Conservation (phyloP, 345 rosid genomes). For the Populus euphratica region DNA sequence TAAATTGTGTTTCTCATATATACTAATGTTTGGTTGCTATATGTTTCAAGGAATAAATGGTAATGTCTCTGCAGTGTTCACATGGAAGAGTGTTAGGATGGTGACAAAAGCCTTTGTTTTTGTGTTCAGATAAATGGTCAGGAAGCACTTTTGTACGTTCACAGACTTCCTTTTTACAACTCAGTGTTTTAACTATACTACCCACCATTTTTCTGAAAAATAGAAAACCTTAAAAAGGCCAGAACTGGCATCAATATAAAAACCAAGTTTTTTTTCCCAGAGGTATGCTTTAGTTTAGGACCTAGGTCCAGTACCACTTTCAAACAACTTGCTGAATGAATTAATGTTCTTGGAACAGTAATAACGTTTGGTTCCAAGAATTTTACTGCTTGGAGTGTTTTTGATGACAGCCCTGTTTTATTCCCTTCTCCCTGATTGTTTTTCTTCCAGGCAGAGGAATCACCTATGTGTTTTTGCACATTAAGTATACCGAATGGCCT, state of each 20-base stretch:
- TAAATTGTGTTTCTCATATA: not conserved
- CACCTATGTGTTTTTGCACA: constrained; percentile 65
- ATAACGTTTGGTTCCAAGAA: not conserved
- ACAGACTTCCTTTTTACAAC: not conserved
- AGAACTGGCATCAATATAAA: not conserved
- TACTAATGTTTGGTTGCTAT: not conserved
- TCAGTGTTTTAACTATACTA: not conserved
- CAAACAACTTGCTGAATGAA: not conserved
- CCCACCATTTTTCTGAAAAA: not conserved
- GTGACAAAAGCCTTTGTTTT: not conserved
- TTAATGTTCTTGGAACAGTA: not conserved
- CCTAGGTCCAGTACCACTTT: not conserved
- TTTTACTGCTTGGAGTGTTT: not conserved
- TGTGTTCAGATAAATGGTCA: too few relatives aligned
- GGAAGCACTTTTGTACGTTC: not conserved
- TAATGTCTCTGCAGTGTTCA: not conserved
- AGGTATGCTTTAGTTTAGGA: not conserved
- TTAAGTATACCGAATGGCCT: constrained; percentile 95
- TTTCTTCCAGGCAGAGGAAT: constrained; percentile 56
- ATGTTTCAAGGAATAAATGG: not conserved
- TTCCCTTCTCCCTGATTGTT: constrained; percentile 1
- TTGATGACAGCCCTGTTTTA: not conserved
- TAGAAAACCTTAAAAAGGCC: not conserved
- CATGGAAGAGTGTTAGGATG: not conserved
- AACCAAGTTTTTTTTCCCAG: not conserved